Evolutionary conservation across 2,329 filamentous ascomycete species (phyloP), one percentile per base, ranked within the genome.

Genomic region (Amauroascus verrucosus): DNA sequence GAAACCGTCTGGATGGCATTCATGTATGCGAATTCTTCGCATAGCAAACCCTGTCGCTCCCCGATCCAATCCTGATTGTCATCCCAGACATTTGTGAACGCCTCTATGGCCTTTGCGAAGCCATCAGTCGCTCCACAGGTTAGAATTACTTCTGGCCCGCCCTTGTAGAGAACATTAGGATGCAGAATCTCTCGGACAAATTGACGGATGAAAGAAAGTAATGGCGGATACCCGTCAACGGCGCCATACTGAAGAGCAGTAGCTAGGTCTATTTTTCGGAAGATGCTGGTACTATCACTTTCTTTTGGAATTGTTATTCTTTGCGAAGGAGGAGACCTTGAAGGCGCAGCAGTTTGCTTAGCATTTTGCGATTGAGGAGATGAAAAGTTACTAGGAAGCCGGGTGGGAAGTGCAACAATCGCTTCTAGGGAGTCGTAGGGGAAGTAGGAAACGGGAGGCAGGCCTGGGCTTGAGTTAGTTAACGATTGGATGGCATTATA

Each of bases 361-460:
- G 51, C 76, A 63, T 26, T 81, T 80, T 45, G 76, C 72, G 65
- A 85, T 86, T n/a, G 1, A n/a, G 5, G 20, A 37, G 35, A 53
- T 30, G n/a, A 20, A 9, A 11, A 13, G 20, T 35, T 82, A 79
- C 9, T 83, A n/a, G 22, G 11, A 77, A 86, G 93, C 67, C 89
- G 80, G 58, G 85, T 75, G 6, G 88, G 83, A 57, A 80, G 79
- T 30, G 88, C 87, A 57, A 85, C 81, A 59, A 85, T 82, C 38
- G 89, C 87, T 70, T 95, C 88, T 58, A 96, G 81, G 0, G 88
- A 93, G 63, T 96, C 89, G 69, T 86, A 95, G 7, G 90, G 90
- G 64, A 96, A 96, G 71, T 88, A 88, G 54, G 79, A 78, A 37
- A 84, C 76, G 68, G 93, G 84, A 14, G 90, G 90, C 20, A 95